Base-by-base conservation (phyloP, 805 yeast genomes). In the Lachancea lanzarotensis region DNA sequence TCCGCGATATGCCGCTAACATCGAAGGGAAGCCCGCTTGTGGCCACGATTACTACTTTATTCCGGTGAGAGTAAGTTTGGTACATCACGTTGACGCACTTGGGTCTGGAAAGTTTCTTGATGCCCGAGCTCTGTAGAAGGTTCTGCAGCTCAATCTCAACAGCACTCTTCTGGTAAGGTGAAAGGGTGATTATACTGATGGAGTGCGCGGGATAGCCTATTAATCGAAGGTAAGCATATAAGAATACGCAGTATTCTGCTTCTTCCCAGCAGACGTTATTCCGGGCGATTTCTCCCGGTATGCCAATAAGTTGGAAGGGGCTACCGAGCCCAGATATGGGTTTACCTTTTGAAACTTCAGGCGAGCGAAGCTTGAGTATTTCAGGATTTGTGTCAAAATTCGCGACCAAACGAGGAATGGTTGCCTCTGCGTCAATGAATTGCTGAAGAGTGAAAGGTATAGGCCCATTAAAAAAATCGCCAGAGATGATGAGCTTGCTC, bases 161-260 rank as follows among this genome's bases (percentile, higher is more conserved):
- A 3, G 42, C 46, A 25, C 25, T 32, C 33, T 38, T 36, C 20
- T 43, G 46, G n/a, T 43, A 43, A 10, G 38, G 38, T 3, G 41
- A 37, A 12, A 66, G 57, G 1, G 77, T 68, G 20, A 71, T 50
- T 9, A 81, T 68, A 16, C 67, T 61, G 16, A 80, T 67, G 17
- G 54, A 54, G 0, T 55, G 48, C 1, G 53, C 33, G 0, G 74
- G 66, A 46, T 75, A 76, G 0, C 76, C 78, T 17, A 69, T 42
- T 3, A 68, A 47, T 4, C 73, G 52, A 71, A 79, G 60, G 45
- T 74, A 76, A 57, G 68, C 70, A 51, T 63, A 76, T 6, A 76
- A 47, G 0, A 63, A 58, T 13, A 74, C 74, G 15, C 71, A 63
- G 45, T 61, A 72, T 48, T 74, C 76, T 0, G 80, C 81, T 50